phyloP scores from a whole-genome alignment of 768 basidiomycete species.

The Amanita pseudoporphyria region DNA sequence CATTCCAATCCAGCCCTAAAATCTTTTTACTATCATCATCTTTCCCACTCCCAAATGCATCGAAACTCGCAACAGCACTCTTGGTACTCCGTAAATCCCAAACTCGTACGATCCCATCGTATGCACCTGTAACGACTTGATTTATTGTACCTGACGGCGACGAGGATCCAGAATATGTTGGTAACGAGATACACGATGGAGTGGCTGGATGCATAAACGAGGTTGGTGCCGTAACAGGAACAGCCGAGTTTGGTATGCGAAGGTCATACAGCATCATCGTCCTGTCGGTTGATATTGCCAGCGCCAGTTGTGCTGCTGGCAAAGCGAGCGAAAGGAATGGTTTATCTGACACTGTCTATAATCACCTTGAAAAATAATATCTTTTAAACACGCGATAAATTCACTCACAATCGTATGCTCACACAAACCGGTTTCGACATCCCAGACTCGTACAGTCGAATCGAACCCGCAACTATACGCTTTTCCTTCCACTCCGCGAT shows the following conservation, averaged over 20 bases:
- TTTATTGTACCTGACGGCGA: slow-evolving; percentile 20
- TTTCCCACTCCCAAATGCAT: slow-evolving; percentile 28
- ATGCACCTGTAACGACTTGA: slow-evolving; percentile 63
- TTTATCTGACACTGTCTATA: slow-evolving; percentile 58
- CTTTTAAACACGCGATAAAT: not conserved
- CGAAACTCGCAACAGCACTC: slow-evolving; percentile 54
- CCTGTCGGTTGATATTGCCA: slow-evolving; percentile 68
- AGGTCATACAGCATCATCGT: slow-evolving; percentile 66
- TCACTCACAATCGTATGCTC: slow-evolving; percentile 55
- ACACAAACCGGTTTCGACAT: slow-evolving; percentile 69
- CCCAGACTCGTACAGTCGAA: slow-evolving; percentile 86
- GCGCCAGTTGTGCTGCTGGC: slow-evolving; percentile 32
- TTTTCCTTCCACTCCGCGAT: slow-evolving; percentile 11
- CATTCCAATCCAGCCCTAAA: slow-evolving; percentile 46
- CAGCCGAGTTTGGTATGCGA: slow-evolving; percentile 29
- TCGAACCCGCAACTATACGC: slow-evolving; percentile 84
- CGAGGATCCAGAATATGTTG: slow-evolving; percentile 10
- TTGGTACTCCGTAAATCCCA: slow-evolving; percentile 74
- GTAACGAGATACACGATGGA: slow-evolving; percentile 45
- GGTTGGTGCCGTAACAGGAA: slow-evolving; percentile 21
- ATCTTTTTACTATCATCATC: slow-evolving; percentile 44
- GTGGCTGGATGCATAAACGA: slow-evolving; percentile 54
- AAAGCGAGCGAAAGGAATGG: slow-evolving; percentile 62
- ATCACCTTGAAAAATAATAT: not conserved
- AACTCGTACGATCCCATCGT: slow-evolving; percentile 67